Base-by-base conservation (phyloP, 1,284 basidiomycete genomes). In the Heterobasidion occidentale region DNA sequence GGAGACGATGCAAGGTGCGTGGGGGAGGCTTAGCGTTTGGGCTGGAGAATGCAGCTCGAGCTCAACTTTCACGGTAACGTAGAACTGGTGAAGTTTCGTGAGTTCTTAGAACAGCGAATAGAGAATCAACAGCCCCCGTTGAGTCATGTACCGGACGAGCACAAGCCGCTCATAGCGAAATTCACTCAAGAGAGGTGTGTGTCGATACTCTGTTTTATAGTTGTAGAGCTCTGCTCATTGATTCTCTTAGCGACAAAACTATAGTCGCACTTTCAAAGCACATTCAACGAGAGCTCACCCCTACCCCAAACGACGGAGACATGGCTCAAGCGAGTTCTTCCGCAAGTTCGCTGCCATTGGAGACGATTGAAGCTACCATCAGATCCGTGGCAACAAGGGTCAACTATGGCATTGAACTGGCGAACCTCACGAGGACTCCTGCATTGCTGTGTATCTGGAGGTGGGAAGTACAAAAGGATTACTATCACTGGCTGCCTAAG, bases 161-260 rank as follows among this genome's bases (percentile, higher is more conserved):
- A 92, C 65, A 76, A 76, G 59, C 81, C 88, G 1, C 73, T 94
- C 19, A 81, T 94, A 62, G 90, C 84, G 1, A 92, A 92, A 68
- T 71, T 93, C 45, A 82, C 81, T 0, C 86, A 91, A 59, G 90
- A 92, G 71, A 92, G 90, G 90, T 89, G 59, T 51, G 74, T 60
- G 36, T 55, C 57, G 35, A 38, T 44, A 38, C 44, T 9, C 36
- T 53, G 17, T 51, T 17, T 4, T 27, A 27, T 27, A 27, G 27
- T 27, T 27, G 27, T 5, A 27, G 9, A 36, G 46, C 14, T 19
- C 15, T 34, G 19, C 38, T 27, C 8, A 20, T 20, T 12, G 9
- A 50, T 17, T 4, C 36, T 4, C 2, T 35, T 60, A 92, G 91
- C 61, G 88, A 92, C 65, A 90, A 88, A 70, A 78, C 81, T 1